Conservation (phyloP, 192 early-diverging fungal species). For the Podochytrium sp. region DNA sequence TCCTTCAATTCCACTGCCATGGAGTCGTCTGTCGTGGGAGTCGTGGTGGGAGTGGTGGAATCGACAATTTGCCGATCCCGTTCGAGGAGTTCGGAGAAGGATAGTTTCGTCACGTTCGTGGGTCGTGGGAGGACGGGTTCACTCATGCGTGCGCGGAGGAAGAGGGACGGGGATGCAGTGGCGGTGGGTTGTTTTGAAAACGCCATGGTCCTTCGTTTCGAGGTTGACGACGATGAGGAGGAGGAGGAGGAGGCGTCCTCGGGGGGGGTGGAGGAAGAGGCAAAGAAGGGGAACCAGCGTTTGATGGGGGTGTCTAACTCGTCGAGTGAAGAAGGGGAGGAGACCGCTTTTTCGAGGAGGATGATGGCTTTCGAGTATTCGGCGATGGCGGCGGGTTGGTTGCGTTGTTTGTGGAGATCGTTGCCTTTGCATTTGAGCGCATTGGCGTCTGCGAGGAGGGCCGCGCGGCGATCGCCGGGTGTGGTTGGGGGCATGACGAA, state of each 20-base stretch:
- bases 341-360: conserved; percentile 54
- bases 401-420: conserved; percentile 70
- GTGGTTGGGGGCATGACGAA: too few species aligned
- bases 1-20: too few species aligned
- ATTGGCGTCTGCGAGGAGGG: too few species aligned
- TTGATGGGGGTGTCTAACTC: neutral
- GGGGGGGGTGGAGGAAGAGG: neutral
- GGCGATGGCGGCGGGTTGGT: conserved; percentile 60
- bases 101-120: neutral
- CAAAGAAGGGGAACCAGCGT: neutral
- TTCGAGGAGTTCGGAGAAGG: neutral
- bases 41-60: neutral
- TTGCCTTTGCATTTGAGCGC: conserved; percentile 79
- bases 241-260: neutral
- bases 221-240: neutral
- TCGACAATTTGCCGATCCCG: neutral
- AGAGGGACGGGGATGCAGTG: neutral
- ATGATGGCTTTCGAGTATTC: conserved; percentile 86
- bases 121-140: neutral
- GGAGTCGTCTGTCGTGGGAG: neutral
- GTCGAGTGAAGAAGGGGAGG: neutral
- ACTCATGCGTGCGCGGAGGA: neutral
- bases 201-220: too few species aligned
- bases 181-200: too few species aligned
- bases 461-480: too few species aligned